Percentiles rank a stretch among this genome's conserved stretches.
Evolutionary conservation across 805 yeast species (phyloP).

Genomic region (Dipodascus geniculatus): DNA sequence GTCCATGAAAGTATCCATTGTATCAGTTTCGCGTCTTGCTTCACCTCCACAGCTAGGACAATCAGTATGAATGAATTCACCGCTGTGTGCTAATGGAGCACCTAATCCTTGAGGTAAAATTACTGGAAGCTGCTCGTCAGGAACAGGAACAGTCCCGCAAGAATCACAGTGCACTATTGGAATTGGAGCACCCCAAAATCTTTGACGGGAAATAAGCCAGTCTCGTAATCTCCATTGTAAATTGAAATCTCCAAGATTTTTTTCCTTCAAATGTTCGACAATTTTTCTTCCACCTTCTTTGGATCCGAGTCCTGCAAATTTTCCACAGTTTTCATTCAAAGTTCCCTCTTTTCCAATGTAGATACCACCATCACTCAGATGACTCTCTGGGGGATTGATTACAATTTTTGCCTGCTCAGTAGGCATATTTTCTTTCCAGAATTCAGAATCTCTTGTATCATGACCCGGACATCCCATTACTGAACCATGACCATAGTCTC

Average conservation of each 20-base stretch:
- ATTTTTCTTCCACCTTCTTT: conserved; percentile 42
- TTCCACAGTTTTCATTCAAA: conserved; percentile 37
- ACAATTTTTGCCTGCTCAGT: conserved; percentile 30
- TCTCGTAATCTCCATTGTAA: conserved; percentile 65
- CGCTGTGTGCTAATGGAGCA: conserved; percentile 54
- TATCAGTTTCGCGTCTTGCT: conserved; percentile 87
- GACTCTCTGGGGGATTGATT: conserved; percentile 31
- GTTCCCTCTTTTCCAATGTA: conserved; percentile 34
- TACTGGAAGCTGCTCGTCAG: conserved; percentile 79
- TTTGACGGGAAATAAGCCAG: conserved; percentile 89
- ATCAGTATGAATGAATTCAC: conserved; percentile 54
- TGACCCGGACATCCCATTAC: conserved; percentile 99
- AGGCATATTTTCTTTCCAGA: conserved; percentile 61
- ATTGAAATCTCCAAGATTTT: conserved; percentile 34
- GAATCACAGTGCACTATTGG: conserved; percentile 79
- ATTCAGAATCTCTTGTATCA: conserved; percentile 70
- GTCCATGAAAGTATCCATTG: conserved; percentile 98
- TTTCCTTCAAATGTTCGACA: conserved; percentile 29
- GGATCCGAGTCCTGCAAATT: conserved; percentile 38
- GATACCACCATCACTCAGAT: conserved; percentile 14
- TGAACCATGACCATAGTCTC: conserved; percentile 80
- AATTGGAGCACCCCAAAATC: conserved; percentile 98
- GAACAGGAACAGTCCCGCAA: conserved; percentile 92
- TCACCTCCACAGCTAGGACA: conserved; percentile 68
- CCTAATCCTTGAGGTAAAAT: conserved; percentile 47